Percentiles rank a stretch among this genome's conserved stretches.
Conservation (phyloP, 148 eudicot species). For the Amaranthus hypochondriacus region DNA sequence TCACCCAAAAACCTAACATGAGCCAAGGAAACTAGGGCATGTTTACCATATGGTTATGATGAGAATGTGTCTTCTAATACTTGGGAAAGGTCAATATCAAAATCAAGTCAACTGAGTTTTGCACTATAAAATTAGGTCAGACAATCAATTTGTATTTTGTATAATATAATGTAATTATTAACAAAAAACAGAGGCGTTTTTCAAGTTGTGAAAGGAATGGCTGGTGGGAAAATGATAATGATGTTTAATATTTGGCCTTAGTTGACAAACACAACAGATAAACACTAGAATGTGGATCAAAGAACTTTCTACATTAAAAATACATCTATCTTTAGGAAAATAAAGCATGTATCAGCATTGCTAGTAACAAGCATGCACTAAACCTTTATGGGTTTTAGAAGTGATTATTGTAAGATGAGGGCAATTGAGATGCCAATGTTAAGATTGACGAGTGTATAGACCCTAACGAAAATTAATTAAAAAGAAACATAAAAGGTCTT, state of each 20-base stretch:
- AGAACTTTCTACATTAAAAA: not conserved
- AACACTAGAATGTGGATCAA: conserved; percentile 12
- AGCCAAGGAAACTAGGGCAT: not conserved
- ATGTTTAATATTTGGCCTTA: conserved; percentile 8
- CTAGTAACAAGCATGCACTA: conserved; percentile 4
- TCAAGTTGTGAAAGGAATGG: conserved; percentile 19
- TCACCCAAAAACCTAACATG: too few species aligned
- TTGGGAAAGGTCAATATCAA: conserved; percentile 9
- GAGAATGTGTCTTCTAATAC: conserved; percentile 1
- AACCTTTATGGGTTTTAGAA: too few species aligned
- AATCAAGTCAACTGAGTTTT: not conserved
- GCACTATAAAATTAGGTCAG: conserved; percentile 22
- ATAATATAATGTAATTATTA: not conserved
- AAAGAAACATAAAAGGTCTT: too few species aligned
- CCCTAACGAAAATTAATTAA: too few species aligned
- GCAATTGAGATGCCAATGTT: too few species aligned
- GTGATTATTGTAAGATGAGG: too few species aligned
- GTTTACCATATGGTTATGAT: not conserved
- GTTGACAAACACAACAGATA: conserved; percentile 24
- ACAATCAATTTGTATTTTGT: not conserved
- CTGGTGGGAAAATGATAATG: not conserved
- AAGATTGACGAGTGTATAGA: too few species aligned
- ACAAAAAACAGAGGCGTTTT: not conserved
- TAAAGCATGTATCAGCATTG: not conserved
- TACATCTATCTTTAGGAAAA: not conserved